A percentile compares a stretch with the other conserved stretches of the same genome.
These are phyloP conservation scores for Boechera stricta DNA, from an alignment of 345 rosid species.

Conservation along the genomic window DNA sequence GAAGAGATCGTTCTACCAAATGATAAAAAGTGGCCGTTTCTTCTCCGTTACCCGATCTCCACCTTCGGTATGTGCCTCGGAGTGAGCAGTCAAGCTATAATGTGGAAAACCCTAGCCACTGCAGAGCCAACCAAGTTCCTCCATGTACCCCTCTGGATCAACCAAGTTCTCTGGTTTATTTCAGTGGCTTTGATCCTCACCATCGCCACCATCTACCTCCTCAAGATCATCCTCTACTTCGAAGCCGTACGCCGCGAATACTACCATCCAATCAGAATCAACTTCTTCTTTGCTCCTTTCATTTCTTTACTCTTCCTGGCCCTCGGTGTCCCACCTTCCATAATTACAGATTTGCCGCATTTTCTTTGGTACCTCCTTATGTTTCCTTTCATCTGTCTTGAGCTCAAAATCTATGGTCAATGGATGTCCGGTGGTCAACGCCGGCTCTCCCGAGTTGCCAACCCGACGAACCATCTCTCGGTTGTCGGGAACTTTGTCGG, in stretches of 20 bases:
- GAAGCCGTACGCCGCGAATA: constrained; percentile 88
- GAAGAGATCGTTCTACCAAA: constrained; percentile 76
- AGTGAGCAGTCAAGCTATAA: constrained; percentile 82
- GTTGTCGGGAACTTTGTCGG: constrained; percentile 88
- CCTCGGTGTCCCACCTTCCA: constrained; percentile 67
- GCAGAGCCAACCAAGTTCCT: constrained; percentile 67
- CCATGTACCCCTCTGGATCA: constrained; percentile 52
- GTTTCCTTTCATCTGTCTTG: constrained; percentile 72
- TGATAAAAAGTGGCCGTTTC: constrained; percentile 81
- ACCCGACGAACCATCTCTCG: constrained; percentile 83
- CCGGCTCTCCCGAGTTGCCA: constrained; percentile 81
- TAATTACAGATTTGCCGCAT: constrained; percentile 47
- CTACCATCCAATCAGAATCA: constrained; percentile 83
- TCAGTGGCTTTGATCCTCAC: constrained; percentile 53
- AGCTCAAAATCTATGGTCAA: constrained; percentile 85
- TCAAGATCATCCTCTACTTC: constrained; percentile 65
- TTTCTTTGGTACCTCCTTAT: constrained; percentile 78
- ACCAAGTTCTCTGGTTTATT: constrained; percentile 64
- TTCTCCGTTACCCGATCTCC: constrained; percentile 72
- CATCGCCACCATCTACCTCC: constrained; percentile 57
- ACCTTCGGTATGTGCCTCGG: constrained; percentile 93
- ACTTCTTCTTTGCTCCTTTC: constrained; percentile 94
- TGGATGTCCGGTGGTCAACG: constrained; percentile 96
- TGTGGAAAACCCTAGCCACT: constrained; percentile 78
- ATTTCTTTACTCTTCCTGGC: constrained; percentile 76